A percentile compares a stretch with the other conserved stretches of the same genome.
Conservation (phyloP, 2,329 filamentous ascomycete species). For the Dryadomyces sulphureus region DNA sequence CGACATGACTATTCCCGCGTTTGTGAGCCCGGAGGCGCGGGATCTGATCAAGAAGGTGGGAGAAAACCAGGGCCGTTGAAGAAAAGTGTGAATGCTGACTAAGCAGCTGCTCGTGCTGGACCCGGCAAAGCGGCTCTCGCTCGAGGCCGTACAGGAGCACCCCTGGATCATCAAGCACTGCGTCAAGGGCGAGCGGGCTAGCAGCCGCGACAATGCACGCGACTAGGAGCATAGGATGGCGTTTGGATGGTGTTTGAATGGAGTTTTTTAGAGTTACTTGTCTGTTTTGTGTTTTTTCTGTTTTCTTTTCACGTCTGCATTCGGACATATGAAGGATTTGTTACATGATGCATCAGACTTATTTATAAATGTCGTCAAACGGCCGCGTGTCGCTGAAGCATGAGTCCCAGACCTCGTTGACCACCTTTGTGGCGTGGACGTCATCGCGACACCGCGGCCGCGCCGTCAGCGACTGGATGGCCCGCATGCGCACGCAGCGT, state of each 20-base stretch:
- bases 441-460: constrained; percentile 74
- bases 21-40: constrained; percentile 77
- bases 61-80: neutral
- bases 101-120: constrained; percentile 71
- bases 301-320: neutral
- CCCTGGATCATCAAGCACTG: constrained; percentile 98
- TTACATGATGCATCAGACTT: constrained; percentile 11
- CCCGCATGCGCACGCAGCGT: constrained; percentile 72
- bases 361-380: constrained; percentile 93
- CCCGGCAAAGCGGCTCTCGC: constrained; percentile 79
- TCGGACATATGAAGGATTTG: too few species aligned
- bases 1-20: constrained; percentile 85
- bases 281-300: constrained; percentile 2
- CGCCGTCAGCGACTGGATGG: constrained; percentile 63
- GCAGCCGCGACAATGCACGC: constrained; percentile 32
- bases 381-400: constrained; percentile 89
- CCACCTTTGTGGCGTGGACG: constrained; percentile 69
- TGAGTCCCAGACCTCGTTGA: constrained; percentile 98
- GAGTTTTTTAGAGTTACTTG: neutral
- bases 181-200: constrained; percentile 42
- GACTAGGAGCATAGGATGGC: neutral
- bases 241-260: neutral
- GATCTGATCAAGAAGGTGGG: constrained; percentile 81
- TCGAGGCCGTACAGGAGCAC: constrained; percentile 78
- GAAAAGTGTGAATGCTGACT: constrained; percentile 9